These are phyloP conservation scores for Parathielavia hyrcaniae DNA, from an alignment of 495 filamentous ascomycete genomes.

Conservation along the genomic window DNA sequence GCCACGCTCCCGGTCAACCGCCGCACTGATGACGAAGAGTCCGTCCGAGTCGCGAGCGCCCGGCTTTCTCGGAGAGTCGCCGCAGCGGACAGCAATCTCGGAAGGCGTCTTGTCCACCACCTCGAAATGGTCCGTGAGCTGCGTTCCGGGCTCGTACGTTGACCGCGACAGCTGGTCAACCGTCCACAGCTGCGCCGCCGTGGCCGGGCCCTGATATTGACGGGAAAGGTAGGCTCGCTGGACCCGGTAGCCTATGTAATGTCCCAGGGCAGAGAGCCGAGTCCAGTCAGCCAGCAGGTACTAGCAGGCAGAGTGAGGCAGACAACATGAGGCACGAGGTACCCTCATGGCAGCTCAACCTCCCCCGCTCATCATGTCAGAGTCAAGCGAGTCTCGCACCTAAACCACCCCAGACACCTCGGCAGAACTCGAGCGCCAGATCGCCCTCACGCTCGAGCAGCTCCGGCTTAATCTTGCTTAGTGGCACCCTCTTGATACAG, in stretches of 20 bases:
- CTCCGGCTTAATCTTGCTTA: slow-evolving; percentile 57
- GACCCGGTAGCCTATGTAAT: slow-evolving; percentile 55
- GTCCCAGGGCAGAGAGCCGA: not conserved
- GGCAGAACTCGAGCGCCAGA: slow-evolving; percentile 57
- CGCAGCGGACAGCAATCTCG: slow-evolving; percentile 58
- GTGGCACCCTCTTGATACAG: slow-evolving; percentile 54
- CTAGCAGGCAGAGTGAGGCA: slow-evolving; percentile 5
- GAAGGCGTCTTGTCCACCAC: slow-evolving; percentile 60
- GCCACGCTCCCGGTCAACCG: slow-evolving; percentile 52
- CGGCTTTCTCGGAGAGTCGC: slow-evolving; percentile 55
- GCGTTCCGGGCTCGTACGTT: slow-evolving; percentile 56
- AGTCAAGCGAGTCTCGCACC: too few species aligned
- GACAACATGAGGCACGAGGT: too few species aligned
- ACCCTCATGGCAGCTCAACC: not conserved
- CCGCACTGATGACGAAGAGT: slow-evolving; percentile 61
- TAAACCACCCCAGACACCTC: slow-evolving; percentile 59
- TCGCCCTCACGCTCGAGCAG: slow-evolving; percentile 56
- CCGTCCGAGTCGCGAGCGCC: slow-evolving; percentile 59
- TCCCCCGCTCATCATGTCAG: slow-evolving; percentile 4
- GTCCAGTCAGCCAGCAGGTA: too few species aligned
- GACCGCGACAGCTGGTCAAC: slow-evolving; percentile 46
- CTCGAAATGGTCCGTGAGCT: slow-evolving; percentile 72
- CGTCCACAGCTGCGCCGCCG: slow-evolving; percentile 58
- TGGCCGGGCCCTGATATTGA: slow-evolving; percentile 58
- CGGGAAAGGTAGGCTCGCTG: slow-evolving; percentile 56